Evolutionary conservation across 306 rosid genomes (phyloP).

Genomic region (Castanea mollissima): DNA sequence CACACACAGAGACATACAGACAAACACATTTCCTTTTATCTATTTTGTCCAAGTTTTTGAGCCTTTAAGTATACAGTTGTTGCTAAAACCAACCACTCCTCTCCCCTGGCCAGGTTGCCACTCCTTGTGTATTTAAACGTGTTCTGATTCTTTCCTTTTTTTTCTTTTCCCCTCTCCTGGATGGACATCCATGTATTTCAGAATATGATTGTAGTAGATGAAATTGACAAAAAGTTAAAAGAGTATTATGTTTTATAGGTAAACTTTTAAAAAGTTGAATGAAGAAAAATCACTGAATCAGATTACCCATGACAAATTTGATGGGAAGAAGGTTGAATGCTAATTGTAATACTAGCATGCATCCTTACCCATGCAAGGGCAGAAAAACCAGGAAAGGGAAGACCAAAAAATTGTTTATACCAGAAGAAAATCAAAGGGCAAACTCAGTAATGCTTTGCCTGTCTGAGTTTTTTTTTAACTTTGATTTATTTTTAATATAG

Average conservation of each 20-base stretch:
- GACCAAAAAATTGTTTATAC: neutral
- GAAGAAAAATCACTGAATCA: neutral
- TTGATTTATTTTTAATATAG: neutral
- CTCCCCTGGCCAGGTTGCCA: neutral
- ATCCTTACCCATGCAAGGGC: too few species aligned
- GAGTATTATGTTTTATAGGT: neutral
- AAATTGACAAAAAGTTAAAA: neutral
- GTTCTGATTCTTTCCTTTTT: neutral
- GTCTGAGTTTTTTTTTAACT: neutral
- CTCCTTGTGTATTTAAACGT: neutral
- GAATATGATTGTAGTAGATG: neutral
- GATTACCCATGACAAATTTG: neutral
- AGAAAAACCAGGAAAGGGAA: neutral
- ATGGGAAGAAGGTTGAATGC: too few species aligned
- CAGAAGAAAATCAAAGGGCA: neutral
- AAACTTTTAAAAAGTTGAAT: neutral
- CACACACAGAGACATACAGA: too few species aligned
- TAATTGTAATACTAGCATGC: too few species aligned
- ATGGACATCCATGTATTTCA: neutral
- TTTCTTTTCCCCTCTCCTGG: neutral
- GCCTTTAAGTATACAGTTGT: neutral
- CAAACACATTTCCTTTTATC: too few species aligned
- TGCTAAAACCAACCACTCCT: neutral
- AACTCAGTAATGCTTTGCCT: neutral
- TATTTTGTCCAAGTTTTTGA: too few species aligned